Evolutionary conservation across 2,329 filamentous ascomycete species (phyloP).

Genomic region (Xylaria sp.): DNA sequence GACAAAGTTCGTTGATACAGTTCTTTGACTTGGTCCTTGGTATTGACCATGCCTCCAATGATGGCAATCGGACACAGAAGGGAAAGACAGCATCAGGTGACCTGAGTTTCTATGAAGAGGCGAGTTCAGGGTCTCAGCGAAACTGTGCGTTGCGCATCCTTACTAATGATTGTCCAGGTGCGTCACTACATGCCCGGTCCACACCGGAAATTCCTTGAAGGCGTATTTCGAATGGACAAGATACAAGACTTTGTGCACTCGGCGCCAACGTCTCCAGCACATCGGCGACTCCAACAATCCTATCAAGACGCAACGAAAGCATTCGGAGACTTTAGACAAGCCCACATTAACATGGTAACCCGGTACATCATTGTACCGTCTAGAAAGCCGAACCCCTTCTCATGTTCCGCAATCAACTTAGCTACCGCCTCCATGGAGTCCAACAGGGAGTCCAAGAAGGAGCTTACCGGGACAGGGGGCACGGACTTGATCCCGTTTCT

Average conservation of each 20-base stretch:
- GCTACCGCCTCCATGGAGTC: conserved; percentile 56
- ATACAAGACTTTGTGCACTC: conserved; percentile 72
- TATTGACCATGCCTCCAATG: conserved; percentile 73
- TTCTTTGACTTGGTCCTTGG: conserved; percentile 91
- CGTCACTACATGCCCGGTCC: conserved; percentile 89
- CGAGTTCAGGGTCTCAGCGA: background rate
- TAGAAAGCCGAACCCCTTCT: conserved; percentile 46
- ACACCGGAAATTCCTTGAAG: conserved; percentile 80
- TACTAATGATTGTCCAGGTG: conserved; percentile 53
- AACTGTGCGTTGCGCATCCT: background rate
- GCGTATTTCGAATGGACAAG: conserved; percentile 75
- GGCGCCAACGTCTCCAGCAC: conserved; percentile 54
- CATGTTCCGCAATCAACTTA: conserved; percentile 51
- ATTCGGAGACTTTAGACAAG: conserved; percentile 79
- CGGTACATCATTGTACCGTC: conserved; percentile 90
- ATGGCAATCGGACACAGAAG: conserved; percentile 44
- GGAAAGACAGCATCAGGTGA: conserved; percentile 28
- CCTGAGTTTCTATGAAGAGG: conserved; percentile 67
- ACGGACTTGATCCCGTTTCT: conserved; percentile 89
- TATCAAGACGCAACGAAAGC: conserved; percentile 81
- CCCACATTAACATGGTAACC: conserved; percentile 89
- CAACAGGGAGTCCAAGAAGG: conserved; percentile 35
- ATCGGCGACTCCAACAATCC: conserved; percentile 50
- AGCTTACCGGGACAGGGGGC: conserved; percentile 85
- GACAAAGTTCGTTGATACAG: conserved; percentile 90